Conservation (phyloP, 495 filamentous ascomycete species). For the Aspergillus hancockii region DNA sequence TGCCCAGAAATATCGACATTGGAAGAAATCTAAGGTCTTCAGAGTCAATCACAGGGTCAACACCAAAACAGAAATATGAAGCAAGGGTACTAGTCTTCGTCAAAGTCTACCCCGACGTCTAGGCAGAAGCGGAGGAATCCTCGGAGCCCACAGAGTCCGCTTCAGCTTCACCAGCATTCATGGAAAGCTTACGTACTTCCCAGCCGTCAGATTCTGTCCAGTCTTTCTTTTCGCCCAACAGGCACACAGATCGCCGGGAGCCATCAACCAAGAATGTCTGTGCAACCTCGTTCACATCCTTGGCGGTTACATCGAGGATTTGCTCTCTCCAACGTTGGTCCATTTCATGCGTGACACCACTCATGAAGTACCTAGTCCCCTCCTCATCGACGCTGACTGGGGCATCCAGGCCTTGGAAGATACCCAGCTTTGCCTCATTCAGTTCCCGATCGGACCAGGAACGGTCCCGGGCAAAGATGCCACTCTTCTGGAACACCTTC, state of each 20-base stretch:
- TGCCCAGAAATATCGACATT: not conserved
- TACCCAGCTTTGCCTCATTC: constrained; percentile 91
- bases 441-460: constrained; percentile 85
- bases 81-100: not conserved
- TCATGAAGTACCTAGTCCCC: constrained; percentile 82
- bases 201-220: constrained; percentile 57
- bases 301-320: constrained; percentile 81
- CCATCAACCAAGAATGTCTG: constrained; percentile 78
- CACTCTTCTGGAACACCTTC: constrained; percentile 80
- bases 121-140: constrained; percentile 25
- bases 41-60: not conserved
- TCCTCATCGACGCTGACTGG: constrained; percentile 85
- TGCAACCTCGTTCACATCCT: constrained; percentile 78
- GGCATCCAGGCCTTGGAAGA: constrained; percentile 96
- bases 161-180: constrained; percentile 26
- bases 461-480: constrained; percentile 79
- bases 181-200: constrained; percentile 47
- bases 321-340: constrained; percentile 81
- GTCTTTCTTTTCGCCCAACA: constrained; percentile 83
- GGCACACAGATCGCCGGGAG: constrained; percentile 53
- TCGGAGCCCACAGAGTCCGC: constrained; percentile 12
- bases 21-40: too few relatives aligned
- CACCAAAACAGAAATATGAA: constrained; percentile 1
- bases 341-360: constrained; percentile 86
- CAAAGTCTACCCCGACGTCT: not conserved